Conservation (phyloP, 345 rosid genomes). For the Eucalyptus polyanthemos region DNA sequence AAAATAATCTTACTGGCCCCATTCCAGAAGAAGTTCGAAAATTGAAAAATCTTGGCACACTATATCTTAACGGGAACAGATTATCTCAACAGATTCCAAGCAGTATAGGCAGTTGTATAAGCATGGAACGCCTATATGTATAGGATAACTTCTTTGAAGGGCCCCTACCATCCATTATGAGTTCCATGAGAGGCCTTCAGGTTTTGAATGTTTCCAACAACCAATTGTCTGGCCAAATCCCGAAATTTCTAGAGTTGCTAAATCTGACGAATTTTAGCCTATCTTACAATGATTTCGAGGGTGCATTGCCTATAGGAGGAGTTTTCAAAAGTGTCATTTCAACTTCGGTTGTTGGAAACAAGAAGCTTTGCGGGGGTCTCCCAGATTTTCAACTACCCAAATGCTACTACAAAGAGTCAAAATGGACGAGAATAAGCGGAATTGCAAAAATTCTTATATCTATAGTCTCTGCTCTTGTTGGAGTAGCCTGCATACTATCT, state of each 20-base stretch:
- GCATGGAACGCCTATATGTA: neutral
- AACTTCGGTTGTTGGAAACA: too few species aligned
- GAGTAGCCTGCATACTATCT: fast-evolving
- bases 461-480: too few species aligned
- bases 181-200: neutral
- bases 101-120: fast-evolving
- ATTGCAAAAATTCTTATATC: too few species aligned
- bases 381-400: too few species aligned
- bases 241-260: fast-evolving
- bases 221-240: neutral
- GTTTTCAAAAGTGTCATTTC: too few species aligned
- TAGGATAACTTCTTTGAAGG: neutral
- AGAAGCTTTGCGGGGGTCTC: too few species aligned
- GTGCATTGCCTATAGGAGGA: too few species aligned
- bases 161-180: neutral
- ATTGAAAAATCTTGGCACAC: neutral
- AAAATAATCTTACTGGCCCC: fast-evolving
- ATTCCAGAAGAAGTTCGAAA: neutral
- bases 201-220: neutral
- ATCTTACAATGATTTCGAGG: too few species aligned
- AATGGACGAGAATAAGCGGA: fast-evolving
- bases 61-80: fast-evolving
- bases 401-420: too few species aligned
- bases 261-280: neutral
- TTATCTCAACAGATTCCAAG: neutral